A percentile compares a stretch with the other conserved stretches of the same genome.
Conservation (phyloP, 805 yeast genomes). For the Jamesozyma piceae region DNA sequence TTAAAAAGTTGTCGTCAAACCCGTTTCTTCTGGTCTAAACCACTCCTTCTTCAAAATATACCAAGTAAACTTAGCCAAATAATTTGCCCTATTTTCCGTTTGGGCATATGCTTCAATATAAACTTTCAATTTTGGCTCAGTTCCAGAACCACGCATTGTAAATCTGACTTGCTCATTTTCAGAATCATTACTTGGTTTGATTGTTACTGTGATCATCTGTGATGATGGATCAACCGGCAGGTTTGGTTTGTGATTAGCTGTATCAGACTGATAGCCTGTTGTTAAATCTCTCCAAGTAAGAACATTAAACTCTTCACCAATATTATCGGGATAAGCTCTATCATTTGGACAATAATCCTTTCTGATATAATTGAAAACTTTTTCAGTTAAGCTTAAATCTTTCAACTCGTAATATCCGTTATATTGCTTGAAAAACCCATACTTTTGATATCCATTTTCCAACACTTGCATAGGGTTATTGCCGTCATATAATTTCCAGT, state of each 20-base stretch:
- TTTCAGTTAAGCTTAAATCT: conserved; percentile 41
- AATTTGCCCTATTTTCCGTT: conserved; percentile 38
- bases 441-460: conserved; percentile 47
- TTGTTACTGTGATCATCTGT: conserved; percentile 75
- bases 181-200: conserved; percentile 24
- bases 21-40: conserved; percentile 55
- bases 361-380: conserved; percentile 50
- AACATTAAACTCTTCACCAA: conserved; percentile 51
- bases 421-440: conserved; percentile 75
- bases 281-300: conserved; percentile 77
- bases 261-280: conserved; percentile 64
- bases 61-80: conserved; percentile 63
- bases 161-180: conserved; percentile 45
- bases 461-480: conserved; percentile 39
- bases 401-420: conserved; percentile 77
- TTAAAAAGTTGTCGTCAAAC: conserved; percentile 25
- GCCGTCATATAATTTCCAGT: conserved; percentile 33
- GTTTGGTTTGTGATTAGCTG: conserved; percentile 45
- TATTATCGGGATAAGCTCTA: conserved; percentile 33
- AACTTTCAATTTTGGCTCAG: conserved; percentile 89
- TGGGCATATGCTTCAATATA: conserved; percentile 70
- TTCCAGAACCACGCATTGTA: conserved; percentile 90
- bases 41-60: conserved; percentile 44
- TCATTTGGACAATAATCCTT: conserved; percentile 16
- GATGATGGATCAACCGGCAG: conserved; percentile 65